phyloP scores from a whole-genome alignment of 2,329 filamentous ascomycete species.

The Apiospora aurea region DNA sequence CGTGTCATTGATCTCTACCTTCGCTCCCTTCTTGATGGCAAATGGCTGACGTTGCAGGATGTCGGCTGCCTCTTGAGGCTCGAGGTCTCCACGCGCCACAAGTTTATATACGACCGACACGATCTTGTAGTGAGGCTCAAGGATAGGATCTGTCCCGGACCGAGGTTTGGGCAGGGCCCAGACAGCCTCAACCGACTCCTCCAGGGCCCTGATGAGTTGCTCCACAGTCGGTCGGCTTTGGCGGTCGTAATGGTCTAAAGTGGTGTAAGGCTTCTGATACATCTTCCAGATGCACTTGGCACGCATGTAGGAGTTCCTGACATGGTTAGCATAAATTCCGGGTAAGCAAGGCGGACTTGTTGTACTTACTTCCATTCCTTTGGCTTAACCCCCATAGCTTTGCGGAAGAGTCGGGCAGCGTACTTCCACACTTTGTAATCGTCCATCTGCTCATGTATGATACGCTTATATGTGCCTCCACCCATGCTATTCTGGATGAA shows the following conservation, averaged over 20 bases:
- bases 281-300: conserved; percentile 71
- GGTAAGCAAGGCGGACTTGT: not conserved
- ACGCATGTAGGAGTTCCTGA: conserved; percentile 65
- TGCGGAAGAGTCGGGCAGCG: conserved; percentile 62
- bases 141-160: conserved; percentile 73
- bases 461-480: conserved; percentile 58
- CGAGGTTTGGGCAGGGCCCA: conserved; percentile 61
- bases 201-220: conserved; percentile 56
- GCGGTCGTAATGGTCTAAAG: conserved; percentile 53
- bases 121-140: conserved; percentile 94
- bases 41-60: conserved; percentile 65
- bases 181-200: conserved; percentile 59
- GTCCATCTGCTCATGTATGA: conserved; percentile 62
- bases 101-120: conserved; percentile 84
- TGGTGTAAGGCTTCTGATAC: conserved; percentile 57
- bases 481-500: conserved; percentile 58
- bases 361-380: conserved; percentile 62
- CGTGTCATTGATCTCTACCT: conserved; percentile 58
- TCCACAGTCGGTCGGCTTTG: conserved; percentile 47
- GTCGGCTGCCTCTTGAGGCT: conserved; percentile 55
- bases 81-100: conserved; percentile 61
- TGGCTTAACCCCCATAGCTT: conserved; percentile 61
- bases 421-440: conserved; percentile 69
- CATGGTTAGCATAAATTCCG: conserved; percentile 34
- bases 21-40: conserved; percentile 56